Evolutionary conservation across 2,329 filamentous ascomycete genomes (phyloP).

Genomic region (Pyrenophora tritici-repentis): DNA sequence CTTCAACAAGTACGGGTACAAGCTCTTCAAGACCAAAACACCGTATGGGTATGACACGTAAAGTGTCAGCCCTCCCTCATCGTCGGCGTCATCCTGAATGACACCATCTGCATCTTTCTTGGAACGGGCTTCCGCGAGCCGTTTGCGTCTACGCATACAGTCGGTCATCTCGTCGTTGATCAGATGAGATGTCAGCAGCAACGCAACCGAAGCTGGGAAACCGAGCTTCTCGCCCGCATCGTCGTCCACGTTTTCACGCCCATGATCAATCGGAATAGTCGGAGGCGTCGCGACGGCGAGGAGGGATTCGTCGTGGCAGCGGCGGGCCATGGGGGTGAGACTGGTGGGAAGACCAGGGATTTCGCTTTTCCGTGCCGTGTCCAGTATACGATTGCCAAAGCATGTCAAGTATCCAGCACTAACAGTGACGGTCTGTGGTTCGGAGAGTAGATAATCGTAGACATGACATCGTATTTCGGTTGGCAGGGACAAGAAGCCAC

Average conservation of each 20-base stretch:
- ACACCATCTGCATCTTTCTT: slow-evolving; percentile 1
- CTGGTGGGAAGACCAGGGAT: slow-evolving; percentile 47
- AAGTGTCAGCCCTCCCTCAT: slow-evolving; percentile 44
- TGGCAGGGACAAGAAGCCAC: slow-evolving; percentile 37
- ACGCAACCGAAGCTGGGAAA: slow-evolving; percentile 30
- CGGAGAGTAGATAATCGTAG: slow-evolving; percentile 48
- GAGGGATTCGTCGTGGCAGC: slow-evolving; percentile 40
- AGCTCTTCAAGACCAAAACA: slow-evolving; percentile 46
- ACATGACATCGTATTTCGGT: slow-evolving; percentile 51
- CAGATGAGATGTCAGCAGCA: slow-evolving; percentile 40
- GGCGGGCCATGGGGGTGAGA: slow-evolving; percentile 42
- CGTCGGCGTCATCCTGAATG: slow-evolving; percentile 5
- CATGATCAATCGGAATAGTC: slow-evolving; percentile 22
- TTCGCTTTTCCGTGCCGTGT: slow-evolving; percentile 27
- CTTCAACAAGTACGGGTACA: slow-evolving; percentile 48
- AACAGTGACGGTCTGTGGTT: slow-evolving; percentile 47
- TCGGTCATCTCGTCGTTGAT: slow-evolving; percentile 44
- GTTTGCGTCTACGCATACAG: slow-evolving; percentile 32
- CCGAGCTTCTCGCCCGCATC: slow-evolving; percentile 18
- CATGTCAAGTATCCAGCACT: slow-evolving; percentile 43
- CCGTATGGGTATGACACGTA: slow-evolving; percentile 50
- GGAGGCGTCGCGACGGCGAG: slow-evolving; percentile 38
- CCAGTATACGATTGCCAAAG: slow-evolving; percentile 34
- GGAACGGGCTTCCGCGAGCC: slow-evolving; percentile 20
- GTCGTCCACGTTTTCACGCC: neutral